Conservation (phyloP, 345 rosid species). For the Salix exigua region DNA sequence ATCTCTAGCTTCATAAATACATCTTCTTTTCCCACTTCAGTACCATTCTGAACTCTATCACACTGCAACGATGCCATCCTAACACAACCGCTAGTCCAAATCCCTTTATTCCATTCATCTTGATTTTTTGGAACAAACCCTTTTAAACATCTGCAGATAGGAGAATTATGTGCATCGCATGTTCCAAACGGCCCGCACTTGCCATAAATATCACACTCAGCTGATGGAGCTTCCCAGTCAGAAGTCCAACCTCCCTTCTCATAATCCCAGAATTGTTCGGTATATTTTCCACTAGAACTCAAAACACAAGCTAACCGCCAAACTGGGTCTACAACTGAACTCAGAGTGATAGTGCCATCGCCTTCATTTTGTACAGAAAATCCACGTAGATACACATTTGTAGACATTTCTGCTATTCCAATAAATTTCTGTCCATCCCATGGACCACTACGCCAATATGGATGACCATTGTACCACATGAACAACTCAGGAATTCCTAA, state of each 20-base stretch:
- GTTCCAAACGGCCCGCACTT: conserved; percentile 26
- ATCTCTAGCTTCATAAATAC: conserved; percentile 13
- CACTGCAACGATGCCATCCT: conserved; percentile 20
- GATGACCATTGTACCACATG: not conserved
- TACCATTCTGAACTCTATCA: not conserved
- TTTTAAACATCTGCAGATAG: conserved; percentile 14
- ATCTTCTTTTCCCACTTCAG: conserved; percentile 13
- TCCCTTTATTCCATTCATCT: conserved; percentile 28
- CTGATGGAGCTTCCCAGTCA: not conserved
- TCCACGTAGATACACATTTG: too few species aligned
- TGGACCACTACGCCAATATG: not conserved
- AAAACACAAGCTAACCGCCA: too few species aligned
- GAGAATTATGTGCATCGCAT: conserved; percentile 8
- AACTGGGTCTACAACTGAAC: too few species aligned
- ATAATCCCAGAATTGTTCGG: not conserved
- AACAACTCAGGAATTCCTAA: not conserved
- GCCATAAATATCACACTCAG: conserved; percentile 23
- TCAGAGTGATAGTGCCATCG: too few species aligned
- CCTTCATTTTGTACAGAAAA: too few species aligned
- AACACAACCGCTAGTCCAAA: conserved; percentile 31
- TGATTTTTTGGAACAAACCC: conserved; percentile 11
- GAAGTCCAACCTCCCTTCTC: not conserved
- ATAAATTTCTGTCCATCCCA: not conserved
- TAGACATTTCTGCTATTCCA: not conserved
- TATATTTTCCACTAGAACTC: not conserved